Evolutionary conservation across 768 basidiomycete genomes (phyloP).

Genomic region (Trametopsis cervina): DNA sequence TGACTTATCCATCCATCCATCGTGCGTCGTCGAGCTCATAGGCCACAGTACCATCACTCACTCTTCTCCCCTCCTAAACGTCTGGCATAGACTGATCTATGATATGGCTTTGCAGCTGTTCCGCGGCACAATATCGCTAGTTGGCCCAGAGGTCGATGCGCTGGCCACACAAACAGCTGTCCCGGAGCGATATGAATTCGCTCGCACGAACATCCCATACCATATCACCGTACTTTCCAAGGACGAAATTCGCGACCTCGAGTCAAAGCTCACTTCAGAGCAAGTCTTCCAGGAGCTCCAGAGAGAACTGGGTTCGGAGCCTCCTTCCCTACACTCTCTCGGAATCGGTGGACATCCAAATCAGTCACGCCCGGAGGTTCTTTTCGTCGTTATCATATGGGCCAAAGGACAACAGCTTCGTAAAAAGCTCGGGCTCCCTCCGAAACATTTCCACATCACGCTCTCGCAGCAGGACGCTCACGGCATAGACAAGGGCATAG

Average conservation of each 20-base stretch:
- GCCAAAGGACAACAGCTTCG: conserved; percentile 45
- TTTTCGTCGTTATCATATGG: conserved; percentile 48
- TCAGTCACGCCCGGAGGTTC: conserved; percentile 13
- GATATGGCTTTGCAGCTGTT: conserved; percentile 7
- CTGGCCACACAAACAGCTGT: conserved; percentile 2
- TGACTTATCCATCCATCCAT: too few species aligned
- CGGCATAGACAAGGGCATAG: conserved; percentile 40
- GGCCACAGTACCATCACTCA: too few species aligned
- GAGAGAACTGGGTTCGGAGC: conserved; percentile 3
- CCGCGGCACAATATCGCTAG: conserved; percentile 9
- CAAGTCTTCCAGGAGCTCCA: conserved; percentile 11
- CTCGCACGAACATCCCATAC: conserved; percentile 17
- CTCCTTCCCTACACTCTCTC: conserved; percentile 9
- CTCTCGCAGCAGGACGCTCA: conserved; percentile 36
- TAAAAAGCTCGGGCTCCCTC: conserved; percentile 39
- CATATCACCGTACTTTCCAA: conserved; percentile 38
- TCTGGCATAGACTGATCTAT: too few species aligned
- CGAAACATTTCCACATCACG: conserved; percentile 51
- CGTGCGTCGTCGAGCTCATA: too few species aligned
- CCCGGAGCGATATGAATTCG: conserved; percentile 1
- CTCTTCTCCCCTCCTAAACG: too few species aligned
- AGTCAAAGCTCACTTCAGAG: conserved; percentile 2
- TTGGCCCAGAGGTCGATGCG: conserved; percentile 5
- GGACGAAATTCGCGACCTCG: conserved; percentile 28
- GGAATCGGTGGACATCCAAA: conserved; percentile 15